A percentile compares a stretch with the other conserved stretches of the same genome.
Conservation (phyloP, 2,329 filamentous ascomycete species). For the Gremmenia infestans region DNA sequence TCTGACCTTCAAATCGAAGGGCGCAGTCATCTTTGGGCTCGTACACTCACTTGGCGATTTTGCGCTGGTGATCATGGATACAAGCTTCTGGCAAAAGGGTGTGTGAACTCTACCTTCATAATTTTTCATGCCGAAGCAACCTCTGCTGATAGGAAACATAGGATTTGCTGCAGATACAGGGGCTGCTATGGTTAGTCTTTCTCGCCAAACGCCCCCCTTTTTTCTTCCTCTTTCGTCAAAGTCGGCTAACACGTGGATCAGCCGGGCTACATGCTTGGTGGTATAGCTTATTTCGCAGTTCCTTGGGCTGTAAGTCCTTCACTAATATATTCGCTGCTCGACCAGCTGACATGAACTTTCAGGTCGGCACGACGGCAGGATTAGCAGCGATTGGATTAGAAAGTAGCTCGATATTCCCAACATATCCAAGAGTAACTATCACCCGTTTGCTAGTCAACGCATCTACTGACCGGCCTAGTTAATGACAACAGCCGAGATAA, state of each 20-base stretch:
- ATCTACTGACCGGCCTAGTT: neutral
- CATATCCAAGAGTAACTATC: conserved; percentile 49
- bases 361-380: conserved; percentile 60
- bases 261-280: conserved; percentile 47
- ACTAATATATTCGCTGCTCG: neutral
- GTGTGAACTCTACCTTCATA: neutral
- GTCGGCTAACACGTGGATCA: conserved; percentile 34
- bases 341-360: conserved; percentile 56
- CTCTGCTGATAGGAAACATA: neutral
- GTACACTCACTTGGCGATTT: conserved; percentile 46
- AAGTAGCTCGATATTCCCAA: conserved; percentile 34
- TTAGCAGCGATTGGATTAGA: neutral
- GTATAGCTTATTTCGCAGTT: conserved; percentile 49
- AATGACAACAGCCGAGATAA: conserved; percentile 67
- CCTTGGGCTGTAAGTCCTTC: conserved; percentile 49
- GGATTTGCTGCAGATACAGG: neutral
- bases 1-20: conserved; percentile 51
- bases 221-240: neutral
- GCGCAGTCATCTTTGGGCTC: conserved; percentile 46
- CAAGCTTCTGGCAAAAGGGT: conserved; percentile 5
- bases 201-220: too few species aligned
- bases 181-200: neutral
- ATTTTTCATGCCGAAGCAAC: too few species aligned
- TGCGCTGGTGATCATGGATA: conserved; percentile 43
- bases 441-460: neutral